Evolutionary conservation across 2,329 filamentous ascomycete genomes (phyloP).

Genomic region (Cryphonectria japonica): DNA sequence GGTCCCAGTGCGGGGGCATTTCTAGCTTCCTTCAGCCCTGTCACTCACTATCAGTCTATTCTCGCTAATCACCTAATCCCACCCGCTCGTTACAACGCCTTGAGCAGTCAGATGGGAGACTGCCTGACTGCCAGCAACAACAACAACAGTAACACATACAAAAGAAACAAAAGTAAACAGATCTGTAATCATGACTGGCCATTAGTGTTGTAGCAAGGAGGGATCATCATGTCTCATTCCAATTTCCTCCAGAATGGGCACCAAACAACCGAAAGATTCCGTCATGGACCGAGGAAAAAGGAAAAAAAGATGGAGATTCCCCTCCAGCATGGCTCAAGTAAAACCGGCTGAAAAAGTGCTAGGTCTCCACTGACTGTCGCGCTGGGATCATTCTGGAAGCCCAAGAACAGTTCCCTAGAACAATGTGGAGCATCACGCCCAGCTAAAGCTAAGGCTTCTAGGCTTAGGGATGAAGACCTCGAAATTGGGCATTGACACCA

Average conservation of each 20-base stretch:
- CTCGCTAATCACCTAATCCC: neutral
- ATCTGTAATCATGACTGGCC: neutral
- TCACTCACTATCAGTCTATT: neutral
- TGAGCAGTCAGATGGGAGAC: neutral
- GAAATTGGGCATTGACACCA: neutral
- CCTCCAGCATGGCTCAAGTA: neutral
- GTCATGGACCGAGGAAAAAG: neutral
- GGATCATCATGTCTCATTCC: slow-evolving; percentile 6
- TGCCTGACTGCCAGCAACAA: neutral
- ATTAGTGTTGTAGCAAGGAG: neutral
- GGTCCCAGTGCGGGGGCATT: neutral
- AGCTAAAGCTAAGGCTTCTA: neutral
- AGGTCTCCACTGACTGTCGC: neutral
- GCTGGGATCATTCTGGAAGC: slow-evolving; percentile 2
- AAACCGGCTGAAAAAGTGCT: neutral
- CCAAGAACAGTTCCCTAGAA: neutral
- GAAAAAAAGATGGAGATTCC: neutral
- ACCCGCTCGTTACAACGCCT: neutral
- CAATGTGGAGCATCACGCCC: neutral
- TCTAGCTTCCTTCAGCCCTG: neutral
- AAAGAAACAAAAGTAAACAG: neutral
- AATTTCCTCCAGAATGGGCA: slow-evolving; percentile 4
- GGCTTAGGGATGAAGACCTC: neutral
- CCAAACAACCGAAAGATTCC: neutral
- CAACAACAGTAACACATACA: neutral